Percentiles rank a stretch among this genome's conserved stretches.
Conservation (phyloP, 139 green algal species). For the Pseudopediastrum boryanum region DNA sequence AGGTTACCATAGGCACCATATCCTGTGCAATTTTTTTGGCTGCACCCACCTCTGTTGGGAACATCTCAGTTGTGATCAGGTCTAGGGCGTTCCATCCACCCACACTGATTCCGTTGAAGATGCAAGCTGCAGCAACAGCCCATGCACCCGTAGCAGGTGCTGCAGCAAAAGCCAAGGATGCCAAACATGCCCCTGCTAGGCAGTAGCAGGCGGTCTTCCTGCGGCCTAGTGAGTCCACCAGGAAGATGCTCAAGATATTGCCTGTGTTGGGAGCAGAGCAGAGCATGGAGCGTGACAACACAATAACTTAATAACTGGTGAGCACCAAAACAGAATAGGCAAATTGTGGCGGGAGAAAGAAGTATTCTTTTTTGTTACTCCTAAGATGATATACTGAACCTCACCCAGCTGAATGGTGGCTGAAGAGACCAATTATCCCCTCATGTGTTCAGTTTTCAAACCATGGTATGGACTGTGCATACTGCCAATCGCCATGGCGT, state of each 20-base stretch:
- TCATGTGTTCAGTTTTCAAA: too few relatives aligned
- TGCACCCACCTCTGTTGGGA: slow-evolving; percentile 49
- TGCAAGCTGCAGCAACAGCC: slow-evolving; percentile 47
- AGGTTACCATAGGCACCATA: too few relatives aligned
- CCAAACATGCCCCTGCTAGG: slow-evolving; percentile 45
- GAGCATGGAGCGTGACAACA: neutral
- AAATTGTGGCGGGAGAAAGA: too few relatives aligned
- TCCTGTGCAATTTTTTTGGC: too few relatives aligned
- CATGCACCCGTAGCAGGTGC: slow-evolving; percentile 40
- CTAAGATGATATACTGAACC: too few relatives aligned
- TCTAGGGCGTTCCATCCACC: slow-evolving; percentile 57
- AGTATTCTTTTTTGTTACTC: too few relatives aligned
- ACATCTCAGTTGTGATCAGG: slow-evolving; percentile 52
- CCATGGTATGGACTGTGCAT: too few relatives aligned
- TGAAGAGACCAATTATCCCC: too few relatives aligned
- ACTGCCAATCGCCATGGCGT: too few relatives aligned
- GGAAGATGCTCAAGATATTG: slow-evolving; percentile 52
- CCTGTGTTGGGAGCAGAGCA: slow-evolving; percentile 24
- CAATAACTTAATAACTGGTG: too few relatives aligned
- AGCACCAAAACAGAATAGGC: too few relatives aligned
- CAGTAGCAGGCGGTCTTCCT: slow-evolving; percentile 46
- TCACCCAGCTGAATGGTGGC: too few relatives aligned
- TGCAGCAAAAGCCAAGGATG: slow-evolving; percentile 47
- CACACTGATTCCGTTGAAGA: slow-evolving; percentile 54
- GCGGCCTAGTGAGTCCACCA: slow-evolving; percentile 53